Evolutionary conservation across 2,329 filamentous ascomycete species (phyloP), one percentile per base, ranked within the genome.

Genomic region (Colletotrichum nymphaeae): DNA sequence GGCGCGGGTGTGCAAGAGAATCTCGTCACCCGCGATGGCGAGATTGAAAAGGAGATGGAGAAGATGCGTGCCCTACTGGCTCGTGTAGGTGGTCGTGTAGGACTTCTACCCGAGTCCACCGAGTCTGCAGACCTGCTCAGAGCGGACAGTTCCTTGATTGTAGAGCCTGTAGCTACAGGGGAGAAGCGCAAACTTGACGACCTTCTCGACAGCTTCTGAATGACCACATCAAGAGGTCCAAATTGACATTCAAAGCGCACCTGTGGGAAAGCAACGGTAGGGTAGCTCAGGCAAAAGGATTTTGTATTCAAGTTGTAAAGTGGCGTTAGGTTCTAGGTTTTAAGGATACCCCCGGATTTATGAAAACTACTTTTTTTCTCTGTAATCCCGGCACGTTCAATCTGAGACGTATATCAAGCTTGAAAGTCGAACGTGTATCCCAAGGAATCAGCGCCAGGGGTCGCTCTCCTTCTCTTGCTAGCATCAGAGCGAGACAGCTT

Each of bases 31-130:
- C 88, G 89, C 37, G 89, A 92, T 78, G 90, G 91, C 1, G 88
- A 91, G 60, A 80, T 95, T 11, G 92, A 92, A 78, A 84, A 84
- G 66, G 93, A 94, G 81, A 83, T 95, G 67, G 89, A 91, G 79
- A 88, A 87, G 74, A 93, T 92, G 88, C 88, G 91, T 42, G 85
- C 91, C 75, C 81, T 95, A 74, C 84, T 93, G 67, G 87, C 88
- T 1, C 85, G 91, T 30, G 90, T 93, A 0, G 86, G 87, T 5
- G 89, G 87, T 2, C 85, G 89, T 24, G 83, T 92, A 1, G 83
- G 81, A 14, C 78, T 80, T 69, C 70, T 88, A 19, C 80, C 82
- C 7, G 78, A 78, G 30, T 42, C 73, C 14, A 49, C 67, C 49
- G 71, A 74, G 22, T 76, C 67, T 26, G 56, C 52, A 16, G 63